Evolutionary conservation across 176 grass and related monocot species (phyloP), one percentile per base, ranked within the genome.

Genomic region (Carex littledalei): DNA sequence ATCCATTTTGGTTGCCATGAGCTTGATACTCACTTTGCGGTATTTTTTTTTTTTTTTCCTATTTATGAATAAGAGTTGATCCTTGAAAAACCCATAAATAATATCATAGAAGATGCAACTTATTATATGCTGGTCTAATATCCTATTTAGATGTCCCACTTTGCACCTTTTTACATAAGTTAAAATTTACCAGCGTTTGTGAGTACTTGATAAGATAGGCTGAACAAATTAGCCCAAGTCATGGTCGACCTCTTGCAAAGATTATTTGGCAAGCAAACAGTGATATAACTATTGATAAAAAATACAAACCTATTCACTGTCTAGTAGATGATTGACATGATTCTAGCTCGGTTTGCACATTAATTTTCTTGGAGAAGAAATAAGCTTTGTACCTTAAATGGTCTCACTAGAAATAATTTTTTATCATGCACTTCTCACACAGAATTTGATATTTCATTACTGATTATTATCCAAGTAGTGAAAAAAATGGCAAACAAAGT

Each of bases 21-120:
- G 50, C 74, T 18, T 57, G 22, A 50, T 20, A 72, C 26, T 18
- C 13, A 14, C 22, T 26, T 6, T 7, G 1, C 39, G 26, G 47
- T 78, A 78, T 54, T 50, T 16, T 76, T 31, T 59, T 59, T n/a
- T 59, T 59, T 18, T 55, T 56, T 31, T 9, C 13, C 26, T 10
- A 78, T 17, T 67, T 11, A 67, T 26, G 21, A 69, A 83, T 83
- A 83, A 69, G 64, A 53, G 32, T 34, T 83, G 35, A 31, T 68
- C 13, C 59, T n/a, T 83, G 29, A 69, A 59, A 67, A 83, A 69
- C 20, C 24, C 21, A 67, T 52, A 67, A 65, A 21, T 17, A 55
- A 67, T 69, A 69, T 34, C 11, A n/a, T n/a, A n/a, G n/a, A n/a
- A n/a, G n/a, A n/a, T n/a, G n/a, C n/a, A n/a, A n/a, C n/a, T n/a